These are phyloP conservation scores for Talaromyces atroroseus DNA, from an alignment of 2,329 filamentous ascomycete genomes.

Conservation along the genomic window DNA sequence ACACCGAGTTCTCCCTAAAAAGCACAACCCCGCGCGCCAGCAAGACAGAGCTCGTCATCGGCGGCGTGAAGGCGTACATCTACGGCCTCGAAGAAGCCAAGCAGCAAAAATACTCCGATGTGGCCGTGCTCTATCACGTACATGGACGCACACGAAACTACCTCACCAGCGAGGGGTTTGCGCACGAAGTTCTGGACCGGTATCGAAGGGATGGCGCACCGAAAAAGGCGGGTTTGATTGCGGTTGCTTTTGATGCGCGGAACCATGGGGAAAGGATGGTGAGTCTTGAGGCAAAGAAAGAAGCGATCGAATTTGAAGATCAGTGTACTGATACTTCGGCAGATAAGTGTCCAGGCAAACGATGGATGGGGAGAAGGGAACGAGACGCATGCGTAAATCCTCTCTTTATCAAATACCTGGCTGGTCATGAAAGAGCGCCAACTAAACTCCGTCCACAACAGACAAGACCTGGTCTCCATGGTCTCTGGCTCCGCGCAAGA, in stretches of 20 bases:
- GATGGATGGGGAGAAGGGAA: slow-evolving; percentile 4
- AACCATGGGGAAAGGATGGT: slow-evolving; percentile 13
- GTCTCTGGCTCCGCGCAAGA: slow-evolving; percentile 7
- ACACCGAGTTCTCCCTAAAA: background rate
- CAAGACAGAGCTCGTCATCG: slow-evolving; percentile 8
- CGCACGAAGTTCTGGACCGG: slow-evolving; percentile 3
- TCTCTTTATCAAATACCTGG: no score
- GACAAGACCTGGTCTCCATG: slow-evolving; percentile 10
- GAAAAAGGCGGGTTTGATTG: slow-evolving; percentile 9
- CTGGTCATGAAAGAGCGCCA: no score
- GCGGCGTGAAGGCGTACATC: slow-evolving; percentile 7
- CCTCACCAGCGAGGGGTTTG: background rate
- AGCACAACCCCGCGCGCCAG: slow-evolving; percentile 2
- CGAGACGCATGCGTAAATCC: slow-evolving; percentile 6
- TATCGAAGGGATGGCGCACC: background rate
- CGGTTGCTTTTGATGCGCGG: slow-evolving; percentile 9
- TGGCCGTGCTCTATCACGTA: slow-evolving; percentile 7
- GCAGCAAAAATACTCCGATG: background rate
- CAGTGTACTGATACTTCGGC: background rate
- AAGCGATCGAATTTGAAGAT: background rate
- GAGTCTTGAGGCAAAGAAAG: background rate
- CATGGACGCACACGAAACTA: slow-evolving; percentile 5
- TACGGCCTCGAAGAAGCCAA: slow-evolving; percentile 3
- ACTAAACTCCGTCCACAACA: no score
- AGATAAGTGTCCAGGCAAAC: slow-evolving; percentile 2